Evolutionary conservation across 2,329 filamentous ascomycete genomes (phyloP).

Genomic region (Fusarium chlamydosporum): DNA sequence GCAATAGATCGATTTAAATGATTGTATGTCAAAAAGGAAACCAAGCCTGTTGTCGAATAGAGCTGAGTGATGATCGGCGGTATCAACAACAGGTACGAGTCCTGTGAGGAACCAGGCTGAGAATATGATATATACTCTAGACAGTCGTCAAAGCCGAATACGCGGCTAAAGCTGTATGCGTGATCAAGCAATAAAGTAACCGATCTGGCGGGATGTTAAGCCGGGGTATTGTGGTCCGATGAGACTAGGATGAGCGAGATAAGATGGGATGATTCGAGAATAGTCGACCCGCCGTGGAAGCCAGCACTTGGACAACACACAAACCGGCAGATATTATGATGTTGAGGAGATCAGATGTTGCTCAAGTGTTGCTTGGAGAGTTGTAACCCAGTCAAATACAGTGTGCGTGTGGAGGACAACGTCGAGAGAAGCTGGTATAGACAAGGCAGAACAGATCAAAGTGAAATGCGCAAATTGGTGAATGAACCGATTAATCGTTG

Average conservation of each 20-base stretch:
- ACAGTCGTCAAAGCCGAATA: constrained; percentile 40
- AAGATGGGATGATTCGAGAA: constrained; percentile 42
- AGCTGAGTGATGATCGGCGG: background rate
- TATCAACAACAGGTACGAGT: constrained; percentile 7
- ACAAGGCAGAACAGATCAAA: background rate
- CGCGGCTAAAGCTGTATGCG: constrained; percentile 27
- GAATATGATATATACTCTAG: constrained; percentile 41
- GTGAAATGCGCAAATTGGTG: constrained; percentile 15
- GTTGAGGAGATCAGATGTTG: constrained; percentile 16
- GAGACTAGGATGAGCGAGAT: constrained; percentile 48
- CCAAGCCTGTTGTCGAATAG: constrained; percentile 8
- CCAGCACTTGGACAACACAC: constrained; percentile 46
- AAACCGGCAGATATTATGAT: constrained; percentile 19
- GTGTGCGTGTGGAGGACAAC: background rate
- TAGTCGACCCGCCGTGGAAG: constrained; percentile 32
- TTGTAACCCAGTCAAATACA: constrained; percentile 1
- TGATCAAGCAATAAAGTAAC: constrained; percentile 42
- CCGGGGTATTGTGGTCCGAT: constrained; percentile 48
- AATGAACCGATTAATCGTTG: constrained; percentile 16
- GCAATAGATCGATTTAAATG: constrained; percentile 28
- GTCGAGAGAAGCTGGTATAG: constrained; percentile 7
- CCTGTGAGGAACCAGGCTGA: constrained; percentile 24
- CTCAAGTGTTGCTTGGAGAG: constrained; percentile 15
- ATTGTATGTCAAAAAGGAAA: background rate
- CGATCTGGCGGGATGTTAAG: constrained; percentile 47